Conservation (phyloP, 2,329 filamentous ascomycete species). For the Pseudocercospora cruenta region DNA sequence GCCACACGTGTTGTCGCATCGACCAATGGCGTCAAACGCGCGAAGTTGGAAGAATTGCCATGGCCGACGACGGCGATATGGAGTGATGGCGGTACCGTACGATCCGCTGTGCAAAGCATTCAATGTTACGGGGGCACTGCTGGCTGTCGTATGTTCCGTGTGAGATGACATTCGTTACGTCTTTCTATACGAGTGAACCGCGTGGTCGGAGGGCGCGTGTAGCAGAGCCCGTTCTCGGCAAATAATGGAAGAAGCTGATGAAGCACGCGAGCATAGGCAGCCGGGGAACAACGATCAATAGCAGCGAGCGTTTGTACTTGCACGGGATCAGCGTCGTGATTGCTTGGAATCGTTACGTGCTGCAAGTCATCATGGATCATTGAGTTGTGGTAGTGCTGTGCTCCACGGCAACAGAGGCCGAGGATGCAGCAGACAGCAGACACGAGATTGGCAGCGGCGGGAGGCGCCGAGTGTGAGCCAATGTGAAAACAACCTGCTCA, state of each 20-base stretch:
- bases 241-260: background rate
- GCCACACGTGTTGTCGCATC: conserved; percentile 9
- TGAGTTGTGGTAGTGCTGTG: background rate
- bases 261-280: background rate
- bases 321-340: background rate
- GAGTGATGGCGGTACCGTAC: background rate
- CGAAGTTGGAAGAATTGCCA: background rate
- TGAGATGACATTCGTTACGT: background rate
- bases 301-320: background rate
- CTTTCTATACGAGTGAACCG: background rate
- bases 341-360: background rate
- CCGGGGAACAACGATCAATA: background rate
- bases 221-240: background rate
- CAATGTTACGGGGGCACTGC: background rate
- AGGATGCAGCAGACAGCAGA: no score
- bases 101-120: background rate
- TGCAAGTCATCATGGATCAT: background rate
- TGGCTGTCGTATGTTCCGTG: background rate
- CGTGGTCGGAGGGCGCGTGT: background rate
- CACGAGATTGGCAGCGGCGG: no score
- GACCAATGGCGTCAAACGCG: conserved; percentile 6
- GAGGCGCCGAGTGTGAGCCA: no score
- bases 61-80: conserved; percentile 2
- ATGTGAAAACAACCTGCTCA: no score
- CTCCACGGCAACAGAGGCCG: background rate